These are phyloP conservation scores for Cercospora beticola DNA, from an alignment of 2,329 filamentous ascomycete genomes.

Conservation along the genomic window DNA sequence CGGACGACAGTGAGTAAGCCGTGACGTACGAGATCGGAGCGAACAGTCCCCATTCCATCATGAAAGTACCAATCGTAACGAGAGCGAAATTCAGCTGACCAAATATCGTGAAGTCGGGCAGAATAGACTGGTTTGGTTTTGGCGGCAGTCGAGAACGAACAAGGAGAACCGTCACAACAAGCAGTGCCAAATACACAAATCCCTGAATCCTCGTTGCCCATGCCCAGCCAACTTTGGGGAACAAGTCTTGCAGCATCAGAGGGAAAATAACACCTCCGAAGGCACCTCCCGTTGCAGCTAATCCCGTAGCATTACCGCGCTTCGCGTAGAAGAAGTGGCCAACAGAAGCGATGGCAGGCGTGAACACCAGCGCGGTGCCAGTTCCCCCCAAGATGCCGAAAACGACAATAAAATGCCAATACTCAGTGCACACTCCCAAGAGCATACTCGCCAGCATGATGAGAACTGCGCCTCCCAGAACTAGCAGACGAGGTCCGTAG, in stretches of 20 bases:
- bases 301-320: constrained; percentile 74
- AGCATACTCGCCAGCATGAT: constrained; percentile 63
- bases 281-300: constrained; percentile 68
- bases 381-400: constrained; percentile 73
- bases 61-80: constrained; percentile 45
- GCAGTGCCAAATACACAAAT: constrained; percentile 45
- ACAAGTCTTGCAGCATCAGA: constrained; percentile 44
- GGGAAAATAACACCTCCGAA: constrained; percentile 50
- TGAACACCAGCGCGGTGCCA: constrained; percentile 76
- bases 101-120: constrained; percentile 47
- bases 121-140: constrained; percentile 40
- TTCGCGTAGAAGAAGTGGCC: constrained; percentile 77
- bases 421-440: constrained; percentile 61
- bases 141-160: constrained; percentile 46
- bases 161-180: constrained; percentile 39
- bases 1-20: constrained; percentile 63
- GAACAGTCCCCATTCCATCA: constrained; percentile 51
- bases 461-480: constrained; percentile 63
- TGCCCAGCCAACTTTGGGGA: constrained; percentile 44
- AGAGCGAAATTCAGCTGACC: constrained; percentile 41
- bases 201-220: constrained; percentile 49
- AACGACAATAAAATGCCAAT: constrained; percentile 49
- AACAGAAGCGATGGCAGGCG: constrained; percentile 72
- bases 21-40: constrained; percentile 78
- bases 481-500: constrained; percentile 53